Conservation (phyloP, 257 asterid species). For the Nicotiana obtusifolia region DNA sequence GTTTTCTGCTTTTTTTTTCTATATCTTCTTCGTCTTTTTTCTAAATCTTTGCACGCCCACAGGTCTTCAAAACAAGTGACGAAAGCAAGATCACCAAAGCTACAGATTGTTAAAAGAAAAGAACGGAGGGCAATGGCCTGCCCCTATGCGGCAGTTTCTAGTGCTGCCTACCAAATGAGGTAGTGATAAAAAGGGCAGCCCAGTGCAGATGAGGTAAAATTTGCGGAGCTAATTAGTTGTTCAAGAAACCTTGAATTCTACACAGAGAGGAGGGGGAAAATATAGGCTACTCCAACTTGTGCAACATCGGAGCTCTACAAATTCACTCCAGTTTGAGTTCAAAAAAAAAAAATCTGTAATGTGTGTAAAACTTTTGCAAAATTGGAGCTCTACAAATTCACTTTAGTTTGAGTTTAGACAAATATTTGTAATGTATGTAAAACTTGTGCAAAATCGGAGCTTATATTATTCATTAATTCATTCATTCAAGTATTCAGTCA, state of each 20-base stretch:
- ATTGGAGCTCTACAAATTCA: too few relatives aligned
- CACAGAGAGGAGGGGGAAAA: not conserved
- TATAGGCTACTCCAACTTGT: too few relatives aligned
- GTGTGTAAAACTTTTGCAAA: too few relatives aligned
- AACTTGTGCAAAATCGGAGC: too few relatives aligned
- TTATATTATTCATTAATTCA: too few relatives aligned
- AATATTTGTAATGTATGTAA: too few relatives aligned
- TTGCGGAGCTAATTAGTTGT: slow-evolving; percentile 5
- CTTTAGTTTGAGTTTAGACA: too few relatives aligned
- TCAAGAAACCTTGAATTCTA: slow-evolving; percentile 51
- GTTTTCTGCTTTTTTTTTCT: not conserved
- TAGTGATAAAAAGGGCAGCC: not conserved
- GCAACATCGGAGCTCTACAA: too few relatives aligned
- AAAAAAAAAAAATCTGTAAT: too few relatives aligned
- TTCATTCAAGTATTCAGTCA: too few relatives aligned
- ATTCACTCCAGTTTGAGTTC: too few relatives aligned
- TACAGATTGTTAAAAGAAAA: slow-evolving; percentile 44
- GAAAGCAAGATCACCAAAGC: slow-evolving; percentile 72
- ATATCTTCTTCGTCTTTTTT: not conserved
- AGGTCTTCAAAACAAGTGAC: slow-evolving; percentile 73
- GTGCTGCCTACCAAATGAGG: slow-evolving; percentile 65
- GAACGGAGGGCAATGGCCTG: slow-evolving; percentile 42
- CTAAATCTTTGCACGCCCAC: not conserved
- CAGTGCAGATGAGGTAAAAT: slow-evolving; percentile 3
- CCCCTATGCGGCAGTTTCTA: slow-evolving; percentile 29